These are phyloP conservation scores for Odontarrhena argentea DNA, from an alignment of 345 rosid genomes.

Conservation along the genomic window DNA sequence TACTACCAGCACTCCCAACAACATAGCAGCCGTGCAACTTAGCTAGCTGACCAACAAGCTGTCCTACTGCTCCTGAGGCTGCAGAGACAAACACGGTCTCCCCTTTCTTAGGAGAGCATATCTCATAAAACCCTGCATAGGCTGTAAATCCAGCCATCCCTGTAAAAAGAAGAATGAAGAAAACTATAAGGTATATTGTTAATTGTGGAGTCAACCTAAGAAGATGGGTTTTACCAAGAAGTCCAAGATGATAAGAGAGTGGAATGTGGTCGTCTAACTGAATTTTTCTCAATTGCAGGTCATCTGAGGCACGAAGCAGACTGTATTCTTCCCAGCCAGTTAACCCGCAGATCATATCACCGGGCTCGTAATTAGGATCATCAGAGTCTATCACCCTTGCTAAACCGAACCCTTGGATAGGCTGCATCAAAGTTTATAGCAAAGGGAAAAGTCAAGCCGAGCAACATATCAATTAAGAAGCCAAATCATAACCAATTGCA, in stretches of 20 bases:
- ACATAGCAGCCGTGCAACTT: conserved; percentile 72
- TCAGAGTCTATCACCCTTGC: conserved; percentile 70
- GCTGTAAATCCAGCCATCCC: conserved; percentile 87
- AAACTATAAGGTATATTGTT: neutral
- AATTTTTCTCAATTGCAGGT: conserved; percentile 51
- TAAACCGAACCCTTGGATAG: conserved; percentile 72
- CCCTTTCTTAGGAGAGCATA: conserved; percentile 62
- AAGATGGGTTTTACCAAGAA: conserved; percentile 55
- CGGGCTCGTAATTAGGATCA: conserved; percentile 52
- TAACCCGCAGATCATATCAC: conserved; percentile 59
- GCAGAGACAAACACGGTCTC: conserved; percentile 70
- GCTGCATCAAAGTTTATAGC: conserved; percentile 40
- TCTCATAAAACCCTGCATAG: conserved; percentile 65
- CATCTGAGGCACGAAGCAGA: conserved; percentile 45
- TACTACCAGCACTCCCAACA: conserved; percentile 72
- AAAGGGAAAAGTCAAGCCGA: neutral
- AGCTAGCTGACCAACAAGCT: conserved; percentile 80
- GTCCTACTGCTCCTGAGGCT: conserved; percentile 78
- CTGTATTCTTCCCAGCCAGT: conserved; percentile 85
- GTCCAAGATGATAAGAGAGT: conserved; percentile 69
- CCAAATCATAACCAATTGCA: neutral
- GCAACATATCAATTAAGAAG: neutral
- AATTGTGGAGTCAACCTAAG: neutral
- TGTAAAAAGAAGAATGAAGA: conserved; percentile 24
- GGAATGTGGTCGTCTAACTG: conserved; percentile 53